Evolutionary conservation across 2,329 filamentous ascomycete genomes (phyloP).

Genomic region (Beauveria brongniartii): DNA sequence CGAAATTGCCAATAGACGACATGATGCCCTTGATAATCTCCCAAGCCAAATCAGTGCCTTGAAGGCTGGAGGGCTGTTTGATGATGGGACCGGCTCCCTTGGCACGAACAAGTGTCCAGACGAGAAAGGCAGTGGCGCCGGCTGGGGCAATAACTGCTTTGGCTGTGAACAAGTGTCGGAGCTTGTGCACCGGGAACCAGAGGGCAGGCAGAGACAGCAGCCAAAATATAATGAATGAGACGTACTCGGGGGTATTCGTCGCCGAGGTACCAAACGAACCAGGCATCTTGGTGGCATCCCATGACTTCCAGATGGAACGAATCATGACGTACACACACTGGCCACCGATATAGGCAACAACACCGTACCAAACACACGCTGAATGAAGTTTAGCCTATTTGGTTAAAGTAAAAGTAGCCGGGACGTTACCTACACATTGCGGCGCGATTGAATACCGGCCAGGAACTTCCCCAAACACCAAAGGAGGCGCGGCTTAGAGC

Average conservation of each 20-base stretch:
- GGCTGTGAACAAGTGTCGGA: conserved; percentile 83
- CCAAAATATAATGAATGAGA: conserved; percentile 86
- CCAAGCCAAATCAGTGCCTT: conserved; percentile 70
- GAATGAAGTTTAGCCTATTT: neutral
- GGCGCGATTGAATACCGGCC: conserved; percentile 85
- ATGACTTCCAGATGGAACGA: conserved; percentile 68
- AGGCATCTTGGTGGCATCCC: conserved; percentile 50
- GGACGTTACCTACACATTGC: conserved; percentile 50
- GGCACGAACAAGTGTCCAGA: conserved; percentile 77
- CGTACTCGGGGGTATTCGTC: conserved; percentile 66
- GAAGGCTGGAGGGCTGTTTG: conserved; percentile 51
- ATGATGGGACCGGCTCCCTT: conserved; percentile 80
- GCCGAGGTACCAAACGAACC: conserved; percentile 62
- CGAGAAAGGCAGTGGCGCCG: conserved; percentile 78
- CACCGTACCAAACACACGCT: conserved; percentile 81
- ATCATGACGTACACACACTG: conserved; percentile 87
- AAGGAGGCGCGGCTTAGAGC: conserved; percentile 72
- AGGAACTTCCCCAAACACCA: conserved; percentile 81
- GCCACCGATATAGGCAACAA: conserved; percentile 78
- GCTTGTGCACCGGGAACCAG: conserved; percentile 83
- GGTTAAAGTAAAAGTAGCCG: too few relatives aligned
- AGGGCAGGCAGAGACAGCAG: conserved; percentile 70
- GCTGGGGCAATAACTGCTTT: conserved; percentile 79
- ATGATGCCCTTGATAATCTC: conserved; percentile 78
- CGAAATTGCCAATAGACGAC: conserved; percentile 85